These are phyloP conservation scores for Fusarium sp. DNA, from an alignment of 2,329 filamentous ascomycete species.

Conservation along the genomic window DNA sequence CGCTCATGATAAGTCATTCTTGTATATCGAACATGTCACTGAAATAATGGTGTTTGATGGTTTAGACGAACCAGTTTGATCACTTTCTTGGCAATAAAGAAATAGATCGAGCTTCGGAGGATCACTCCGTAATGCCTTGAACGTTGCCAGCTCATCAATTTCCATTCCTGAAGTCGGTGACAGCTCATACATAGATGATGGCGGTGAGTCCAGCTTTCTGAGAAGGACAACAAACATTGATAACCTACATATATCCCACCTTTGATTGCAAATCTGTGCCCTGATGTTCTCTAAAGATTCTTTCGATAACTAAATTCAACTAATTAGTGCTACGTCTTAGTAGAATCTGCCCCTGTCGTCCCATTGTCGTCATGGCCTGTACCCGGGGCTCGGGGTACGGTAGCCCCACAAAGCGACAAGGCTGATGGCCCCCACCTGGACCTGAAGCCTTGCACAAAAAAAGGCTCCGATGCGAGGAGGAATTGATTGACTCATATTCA, in stretches of 20 bases:
- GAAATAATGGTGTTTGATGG: neutral
- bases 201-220: slow-evolving; percentile 14
- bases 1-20: neutral
- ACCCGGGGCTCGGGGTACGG: neutral
- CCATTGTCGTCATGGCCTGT: slow-evolving; percentile 27
- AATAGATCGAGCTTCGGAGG: neutral
- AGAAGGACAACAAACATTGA: neutral
- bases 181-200: slow-evolving; percentile 15
- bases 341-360: slow-evolving; percentile 7
- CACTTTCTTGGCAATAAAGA: neutral
- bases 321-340: neutral
- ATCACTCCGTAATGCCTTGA: neutral
- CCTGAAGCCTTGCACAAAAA: slow-evolving; percentile 42
- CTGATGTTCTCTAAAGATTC: neutral
- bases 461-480: slow-evolving; percentile 33
- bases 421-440: slow-evolving; percentile 35
- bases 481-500: slow-evolving; percentile 39
- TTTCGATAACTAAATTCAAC: neutral
- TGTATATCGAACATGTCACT: neutral
- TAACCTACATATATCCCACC: neutral
- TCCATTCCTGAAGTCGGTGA: slow-evolving; percentile 3
- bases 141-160: slow-evolving; percentile 24
- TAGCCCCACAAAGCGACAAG: slow-evolving; percentile 25
- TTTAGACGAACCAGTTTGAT: neutral
- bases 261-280: neutral